A percentile compares a stretch with the other conserved stretches of the same genome.
Evolutionary conservation across 148 eudicot genomes (phyloP).

Genomic region (Chenopodium suecicum): DNA sequence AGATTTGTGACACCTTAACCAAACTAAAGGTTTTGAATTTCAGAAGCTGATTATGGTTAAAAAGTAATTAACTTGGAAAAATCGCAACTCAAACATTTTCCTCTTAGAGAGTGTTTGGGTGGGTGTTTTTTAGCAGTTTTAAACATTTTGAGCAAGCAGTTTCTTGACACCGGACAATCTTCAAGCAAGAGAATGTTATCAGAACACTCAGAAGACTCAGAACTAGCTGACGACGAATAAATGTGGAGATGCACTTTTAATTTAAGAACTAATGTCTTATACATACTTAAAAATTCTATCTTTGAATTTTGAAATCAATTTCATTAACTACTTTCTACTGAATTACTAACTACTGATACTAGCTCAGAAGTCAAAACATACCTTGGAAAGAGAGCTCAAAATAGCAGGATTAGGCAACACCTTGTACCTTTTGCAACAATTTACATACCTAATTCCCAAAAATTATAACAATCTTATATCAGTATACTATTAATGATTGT

Average conservation of each 20-base stretch:
- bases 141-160: background rate
- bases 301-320: background rate
- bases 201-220: background rate
- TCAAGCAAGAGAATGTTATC: background rate
- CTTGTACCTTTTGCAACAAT: slow-evolving; percentile 45
- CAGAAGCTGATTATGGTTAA: too few relatives aligned
- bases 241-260: too few relatives aligned
- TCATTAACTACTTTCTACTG: background rate
- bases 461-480: background rate
- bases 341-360: too few relatives aligned
- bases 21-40: background rate
- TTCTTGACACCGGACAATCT: background rate
- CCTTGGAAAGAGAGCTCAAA: slow-evolving; percentile 46
- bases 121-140: too few relatives aligned
- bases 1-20: background rate
- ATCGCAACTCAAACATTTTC: too few relatives aligned
- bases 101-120: too few relatives aligned
- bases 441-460: slow-evolving; percentile 43
- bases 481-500: background rate
- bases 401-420: slow-evolving; percentile 46
- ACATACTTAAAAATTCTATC: background rate
- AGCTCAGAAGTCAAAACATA: slow-evolving; percentile 17
- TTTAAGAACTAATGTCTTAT: background rate
- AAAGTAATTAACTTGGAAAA: too few relatives aligned
- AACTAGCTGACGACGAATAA: background rate